Base-by-base conservation (phyloP, 495 filamentous ascomycete genomes). In the Stereocaulon alpinum region DNA sequence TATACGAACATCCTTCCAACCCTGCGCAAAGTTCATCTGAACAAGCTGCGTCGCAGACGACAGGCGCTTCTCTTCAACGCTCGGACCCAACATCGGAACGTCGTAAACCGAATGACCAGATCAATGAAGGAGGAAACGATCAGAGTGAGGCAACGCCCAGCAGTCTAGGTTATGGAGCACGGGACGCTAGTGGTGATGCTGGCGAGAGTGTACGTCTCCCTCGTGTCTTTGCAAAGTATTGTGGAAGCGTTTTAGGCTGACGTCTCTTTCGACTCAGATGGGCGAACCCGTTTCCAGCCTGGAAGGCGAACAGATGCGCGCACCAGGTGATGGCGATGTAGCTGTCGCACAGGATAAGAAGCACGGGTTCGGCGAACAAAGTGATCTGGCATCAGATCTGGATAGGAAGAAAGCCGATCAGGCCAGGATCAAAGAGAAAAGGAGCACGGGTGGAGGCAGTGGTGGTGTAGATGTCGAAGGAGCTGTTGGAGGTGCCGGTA, bases 291-390 rank as follows among this genome's bases (percentile, higher is more conserved):
- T 67, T 58, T 69, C 73, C 7, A 73, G 76, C 56, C 62, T 69
- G 1, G 80, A 83, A 18, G 77, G 77, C 11, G 82, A 81, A 6
- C 76, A 84, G 60, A 81, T 85, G 74, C 71, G 75, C 27, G 71
- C 77, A 30, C 70, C 74, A 0, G 68, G 70, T 6, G 81, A 85
- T 58, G 82, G 81, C 4, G 71, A 79, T 24, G 78, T 85, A 41
- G 80, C 79, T 2, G 63, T 70, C 27, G 71, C 72, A 56, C 64
- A 72, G 0, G 74, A 75, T 60, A 64, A 69, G 22, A 73, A 74
- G 0, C 67, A 60, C 22, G 65, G 67, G 0, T 72, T 70, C 42
- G 74, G 71, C 18, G 72, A 75, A 32, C 71, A 76, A 61, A 58
- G 45, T 11, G 69, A 72, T 63, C 59, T 72, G 14, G 62, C 67